These are phyloP conservation scores for Beauveria varroae DNA, from an alignment of 2,329 filamentous ascomycete genomes.

Conservation along the genomic window DNA sequence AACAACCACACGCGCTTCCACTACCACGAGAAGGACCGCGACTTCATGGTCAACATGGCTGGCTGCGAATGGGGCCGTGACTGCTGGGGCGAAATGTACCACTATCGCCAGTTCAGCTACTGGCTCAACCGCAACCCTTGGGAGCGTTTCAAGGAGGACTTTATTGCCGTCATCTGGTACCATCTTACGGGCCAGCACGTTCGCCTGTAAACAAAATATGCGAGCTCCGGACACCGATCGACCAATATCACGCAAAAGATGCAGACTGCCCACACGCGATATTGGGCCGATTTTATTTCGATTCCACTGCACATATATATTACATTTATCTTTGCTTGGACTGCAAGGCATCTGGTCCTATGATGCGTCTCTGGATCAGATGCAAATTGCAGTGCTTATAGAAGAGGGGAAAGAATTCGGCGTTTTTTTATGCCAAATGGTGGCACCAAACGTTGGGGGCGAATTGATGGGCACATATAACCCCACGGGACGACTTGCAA, in stretches of 20 bases:
- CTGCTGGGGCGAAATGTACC: constrained; percentile 97
- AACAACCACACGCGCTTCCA: constrained; percentile 71
- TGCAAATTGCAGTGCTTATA: neutral
- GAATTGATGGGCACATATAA: neutral
- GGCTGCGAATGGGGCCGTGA: constrained; percentile 95
- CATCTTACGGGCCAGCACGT: constrained; percentile 56
- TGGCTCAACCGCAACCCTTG: constrained; percentile 76
- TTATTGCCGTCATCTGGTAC: constrained; percentile 53
- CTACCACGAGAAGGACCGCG: constrained; percentile 75
- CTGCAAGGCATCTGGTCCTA: neutral
- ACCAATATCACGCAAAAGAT: neutral
- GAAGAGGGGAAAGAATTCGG: neutral
- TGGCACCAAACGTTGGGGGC: neutral
- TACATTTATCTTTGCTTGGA: neutral
- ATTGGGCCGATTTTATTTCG: constrained; percentile 8
- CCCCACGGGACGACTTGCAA: neutral
- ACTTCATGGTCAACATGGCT: constrained; percentile 97
- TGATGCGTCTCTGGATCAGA: neutral
- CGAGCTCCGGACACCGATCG: constrained; percentile 5
- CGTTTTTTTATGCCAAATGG: neutral
- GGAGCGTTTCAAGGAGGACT: constrained; percentile 66
- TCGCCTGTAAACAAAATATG: constrained; percentile 36
- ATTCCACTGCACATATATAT: constrained; percentile 13
- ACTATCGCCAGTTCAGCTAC: constrained; percentile 86
- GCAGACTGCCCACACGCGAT: neutral